Conservation (phyloP, 2,329 filamentous ascomycete genomes). For the Didymella exigua region DNA sequence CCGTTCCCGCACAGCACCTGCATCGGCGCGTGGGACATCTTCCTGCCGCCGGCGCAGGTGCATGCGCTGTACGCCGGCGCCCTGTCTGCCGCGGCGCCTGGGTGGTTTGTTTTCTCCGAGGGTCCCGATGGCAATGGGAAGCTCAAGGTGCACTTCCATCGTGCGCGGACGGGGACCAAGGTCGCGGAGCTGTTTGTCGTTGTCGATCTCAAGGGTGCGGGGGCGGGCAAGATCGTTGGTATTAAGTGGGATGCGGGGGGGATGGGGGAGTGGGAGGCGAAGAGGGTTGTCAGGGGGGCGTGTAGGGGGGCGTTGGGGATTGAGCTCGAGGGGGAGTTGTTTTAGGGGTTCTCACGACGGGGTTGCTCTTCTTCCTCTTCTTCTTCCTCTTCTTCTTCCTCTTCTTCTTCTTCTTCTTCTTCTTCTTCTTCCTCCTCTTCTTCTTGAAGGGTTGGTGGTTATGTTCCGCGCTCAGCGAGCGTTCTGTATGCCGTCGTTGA, state of each 20-base stretch:
- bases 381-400: too few species aligned
- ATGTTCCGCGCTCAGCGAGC: too few species aligned
- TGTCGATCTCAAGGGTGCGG: slow-evolving; percentile 43
- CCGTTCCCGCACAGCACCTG: slow-evolving; percentile 11
- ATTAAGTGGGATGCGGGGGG: slow-evolving; percentile 42
- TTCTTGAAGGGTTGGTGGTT: too few species aligned
- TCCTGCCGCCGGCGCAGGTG: slow-evolving; percentile 38
- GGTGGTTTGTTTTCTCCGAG: slow-evolving; percentile 45
- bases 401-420: too few species aligned
- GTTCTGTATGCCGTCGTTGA: too few species aligned
- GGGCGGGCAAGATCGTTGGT: slow-evolving; percentile 43
- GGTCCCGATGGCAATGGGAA: slow-evolving; percentile 42
- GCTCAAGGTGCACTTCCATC: slow-evolving; percentile 44
- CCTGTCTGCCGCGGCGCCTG: slow-evolving; percentile 33
- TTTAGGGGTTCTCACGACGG: slow-evolving; percentile 53
- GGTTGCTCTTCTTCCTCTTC: neutral
- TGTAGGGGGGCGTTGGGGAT: slow-evolving; percentile 36
- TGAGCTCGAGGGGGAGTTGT: slow-evolving; percentile 55
- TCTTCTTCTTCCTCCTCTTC: too few species aligned
- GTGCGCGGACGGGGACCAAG: slow-evolving; percentile 42
- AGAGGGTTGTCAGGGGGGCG: slow-evolving; percentile 33
- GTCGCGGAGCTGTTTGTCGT: slow-evolving; percentile 44
- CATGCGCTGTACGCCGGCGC: slow-evolving; percentile 39
- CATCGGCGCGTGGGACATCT: slow-evolving; percentile 41
- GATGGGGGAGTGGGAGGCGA: slow-evolving; percentile 39